Conservation (phyloP, 2,329 filamentous ascomycete genomes). For the Xylaria hypoxylon region DNA sequence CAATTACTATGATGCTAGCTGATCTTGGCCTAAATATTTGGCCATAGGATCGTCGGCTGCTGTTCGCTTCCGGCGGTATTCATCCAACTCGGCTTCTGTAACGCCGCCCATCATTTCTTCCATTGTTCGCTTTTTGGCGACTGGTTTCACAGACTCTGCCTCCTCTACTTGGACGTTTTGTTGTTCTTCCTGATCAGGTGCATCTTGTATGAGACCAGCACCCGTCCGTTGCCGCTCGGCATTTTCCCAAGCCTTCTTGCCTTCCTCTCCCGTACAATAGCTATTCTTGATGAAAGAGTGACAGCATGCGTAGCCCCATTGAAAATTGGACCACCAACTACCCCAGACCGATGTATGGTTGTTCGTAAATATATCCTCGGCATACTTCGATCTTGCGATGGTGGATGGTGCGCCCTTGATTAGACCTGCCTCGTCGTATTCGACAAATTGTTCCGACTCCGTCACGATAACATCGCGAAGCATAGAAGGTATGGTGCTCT, state of each 20-base stretch:
- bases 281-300: conserved; percentile 95
- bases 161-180: conserved; percentile 41
- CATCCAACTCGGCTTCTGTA: conserved; percentile 86
- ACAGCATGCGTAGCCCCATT: conserved; percentile 97
- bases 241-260: conserved; percentile 82
- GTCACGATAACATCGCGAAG: conserved; percentile 76
- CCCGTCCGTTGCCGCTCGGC: conserved; percentile 72
- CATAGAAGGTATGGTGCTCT: conserved; percentile 68
- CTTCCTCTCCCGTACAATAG: conserved; percentile 94
- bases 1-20: conserved; percentile 61
- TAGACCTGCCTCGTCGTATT: conserved; percentile 90
- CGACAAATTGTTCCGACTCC: conserved; percentile 88
- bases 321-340: conserved; percentile 96
- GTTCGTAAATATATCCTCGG: conserved; percentile 86
- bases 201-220: conserved; percentile 54
- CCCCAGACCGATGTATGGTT: conserved; percentile 96
- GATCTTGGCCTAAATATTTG: conserved; percentile 78
- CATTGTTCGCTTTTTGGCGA: conserved; percentile 76
- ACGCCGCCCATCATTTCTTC: conserved; percentile 83
- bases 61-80: conserved; percentile 80
- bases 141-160: conserved; percentile 42
- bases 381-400: conserved; percentile 87
- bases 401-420: conserved; percentile 88
- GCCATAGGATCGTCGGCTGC: conserved; percentile 89
- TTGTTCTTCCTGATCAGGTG: conserved; percentile 43